Evolutionary conservation across 2,329 filamentous ascomycete species (phyloP).

Genomic region (Neurospora sp.): DNA sequence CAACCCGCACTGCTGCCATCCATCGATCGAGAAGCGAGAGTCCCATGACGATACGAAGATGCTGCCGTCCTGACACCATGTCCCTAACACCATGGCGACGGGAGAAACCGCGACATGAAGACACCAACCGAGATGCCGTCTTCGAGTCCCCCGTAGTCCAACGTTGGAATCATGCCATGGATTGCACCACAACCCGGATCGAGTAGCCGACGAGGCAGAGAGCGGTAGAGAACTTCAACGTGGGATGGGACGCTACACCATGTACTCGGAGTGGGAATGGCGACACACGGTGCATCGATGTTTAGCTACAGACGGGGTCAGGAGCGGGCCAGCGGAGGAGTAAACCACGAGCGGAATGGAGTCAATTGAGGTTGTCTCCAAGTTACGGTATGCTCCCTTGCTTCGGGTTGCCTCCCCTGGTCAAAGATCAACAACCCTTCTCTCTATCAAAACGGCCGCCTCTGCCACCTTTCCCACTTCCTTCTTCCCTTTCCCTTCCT

Average conservation of each 20-base stretch:
- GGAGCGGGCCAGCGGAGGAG: background rate
- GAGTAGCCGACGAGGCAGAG: background rate
- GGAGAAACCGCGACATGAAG: background rate
- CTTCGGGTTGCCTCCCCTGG: background rate
- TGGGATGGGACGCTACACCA: background rate
- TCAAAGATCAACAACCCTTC: background rate
- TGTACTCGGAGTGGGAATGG: background rate
- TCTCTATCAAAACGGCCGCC: slow-evolving; percentile 3
- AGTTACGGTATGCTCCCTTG: background rate
- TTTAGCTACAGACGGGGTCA: background rate
- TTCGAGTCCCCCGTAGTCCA: background rate
- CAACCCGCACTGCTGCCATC: background rate
- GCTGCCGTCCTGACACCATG: background rate
- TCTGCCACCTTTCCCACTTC: slow-evolving; percentile 1
- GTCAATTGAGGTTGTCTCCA: background rate
- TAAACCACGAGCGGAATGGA: background rate
- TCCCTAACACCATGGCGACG: background rate
- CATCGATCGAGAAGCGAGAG: background rate
- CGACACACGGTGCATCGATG: background rate
- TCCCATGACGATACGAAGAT: background rate
- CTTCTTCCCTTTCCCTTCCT: slow-evolving; percentile 1
- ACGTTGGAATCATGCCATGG: background rate
- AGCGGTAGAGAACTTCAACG: background rate
- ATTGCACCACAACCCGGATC: background rate
- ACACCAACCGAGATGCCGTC: background rate